phyloP scores from a whole-genome alignment of 208 protist genomes.

The Herpetomonas tarakana region DNA sequence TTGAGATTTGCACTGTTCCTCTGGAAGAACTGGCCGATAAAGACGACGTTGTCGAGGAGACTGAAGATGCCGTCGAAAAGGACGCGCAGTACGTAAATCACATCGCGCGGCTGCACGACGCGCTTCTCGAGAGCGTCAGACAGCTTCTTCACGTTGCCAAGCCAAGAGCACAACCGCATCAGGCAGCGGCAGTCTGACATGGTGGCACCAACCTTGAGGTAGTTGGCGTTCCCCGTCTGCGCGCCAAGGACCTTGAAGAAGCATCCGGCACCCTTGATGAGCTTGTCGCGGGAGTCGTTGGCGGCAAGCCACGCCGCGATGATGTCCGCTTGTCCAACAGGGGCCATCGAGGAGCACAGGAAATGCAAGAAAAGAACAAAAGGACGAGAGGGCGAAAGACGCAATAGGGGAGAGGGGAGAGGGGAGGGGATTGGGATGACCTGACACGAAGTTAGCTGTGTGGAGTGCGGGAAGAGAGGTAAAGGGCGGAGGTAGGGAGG shows the following conservation, averaged over 20 bases:
- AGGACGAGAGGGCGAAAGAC: too few relatives aligned
- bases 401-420: too few relatives aligned
- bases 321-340: constrained; percentile 26
- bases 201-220: constrained; percentile 41
- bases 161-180: constrained; percentile 66
- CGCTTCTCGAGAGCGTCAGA: constrained; percentile 45
- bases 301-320: constrained; percentile 44
- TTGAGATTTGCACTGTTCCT: constrained; percentile 17
- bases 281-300: constrained; percentile 75
- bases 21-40: constrained; percentile 43
- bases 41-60: constrained; percentile 77
- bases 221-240: constrained; percentile 28
- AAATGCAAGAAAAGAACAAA: constrained; percentile 1
- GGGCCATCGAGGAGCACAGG: not conserved
- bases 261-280: constrained; percentile 68
- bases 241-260: constrained; percentile 64
- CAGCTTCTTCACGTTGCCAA: constrained; percentile 66
- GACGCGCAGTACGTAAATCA: constrained; percentile 61
- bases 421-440: too few relatives aligned
- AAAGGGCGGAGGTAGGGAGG: too few relatives aligned
- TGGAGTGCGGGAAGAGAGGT: too few relatives aligned
- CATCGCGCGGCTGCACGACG: constrained; percentile 37
- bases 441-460: too few relatives aligned
- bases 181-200: constrained; percentile 68
- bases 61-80: constrained; percentile 78